A percentile compares a stretch with the other conserved stretches of the same genome.
Evolutionary conservation across 2,329 filamentous ascomycete species (phyloP).

Genomic region (Xylaria sp.): DNA sequence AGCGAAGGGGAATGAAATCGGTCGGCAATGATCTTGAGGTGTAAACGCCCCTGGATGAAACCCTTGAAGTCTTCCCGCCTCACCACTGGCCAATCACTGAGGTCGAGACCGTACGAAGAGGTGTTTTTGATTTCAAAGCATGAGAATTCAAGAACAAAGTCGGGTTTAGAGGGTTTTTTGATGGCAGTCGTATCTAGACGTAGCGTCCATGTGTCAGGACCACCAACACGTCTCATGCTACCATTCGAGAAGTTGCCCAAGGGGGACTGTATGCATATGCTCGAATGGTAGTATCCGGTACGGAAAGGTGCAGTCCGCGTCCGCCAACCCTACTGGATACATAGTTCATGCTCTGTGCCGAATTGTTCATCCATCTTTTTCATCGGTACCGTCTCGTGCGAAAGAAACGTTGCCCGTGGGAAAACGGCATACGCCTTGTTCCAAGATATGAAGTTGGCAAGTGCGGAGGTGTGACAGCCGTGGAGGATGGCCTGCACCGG

Average conservation of each 20-base stretch:
- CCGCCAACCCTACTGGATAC: conserved; percentile 5
- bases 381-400: conserved; percentile 12
- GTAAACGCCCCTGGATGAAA: too few species aligned
- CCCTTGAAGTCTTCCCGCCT: not conserved
- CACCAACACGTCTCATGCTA: conserved; percentile 7
- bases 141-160: conserved; percentile 13
- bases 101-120: not conserved
- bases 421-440: conserved; percentile 17
- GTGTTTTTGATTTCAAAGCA: not conserved
- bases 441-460: conserved; percentile 18
- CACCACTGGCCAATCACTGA: not conserved
- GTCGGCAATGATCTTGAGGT: not conserved
- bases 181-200: conserved; percentile 4
- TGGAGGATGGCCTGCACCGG: conserved; percentile 6
- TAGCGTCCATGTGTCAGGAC: conserved; percentile 12
- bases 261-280: not conserved
- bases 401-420: conserved; percentile 11
- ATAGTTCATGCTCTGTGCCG: conserved; percentile 6
- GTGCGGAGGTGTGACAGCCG: conserved; percentile 7
- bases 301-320: conserved; percentile 2
- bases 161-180: conserved; percentile 1
- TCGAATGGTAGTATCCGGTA: not conserved
- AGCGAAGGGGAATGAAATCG: conserved; percentile 8
- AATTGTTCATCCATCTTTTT: not conserved
- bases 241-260: not conserved